Evolutionary conservation across 2,329 filamentous ascomycete species (phyloP).

Genomic region (Chrysosporium queenslandicum): DNA sequence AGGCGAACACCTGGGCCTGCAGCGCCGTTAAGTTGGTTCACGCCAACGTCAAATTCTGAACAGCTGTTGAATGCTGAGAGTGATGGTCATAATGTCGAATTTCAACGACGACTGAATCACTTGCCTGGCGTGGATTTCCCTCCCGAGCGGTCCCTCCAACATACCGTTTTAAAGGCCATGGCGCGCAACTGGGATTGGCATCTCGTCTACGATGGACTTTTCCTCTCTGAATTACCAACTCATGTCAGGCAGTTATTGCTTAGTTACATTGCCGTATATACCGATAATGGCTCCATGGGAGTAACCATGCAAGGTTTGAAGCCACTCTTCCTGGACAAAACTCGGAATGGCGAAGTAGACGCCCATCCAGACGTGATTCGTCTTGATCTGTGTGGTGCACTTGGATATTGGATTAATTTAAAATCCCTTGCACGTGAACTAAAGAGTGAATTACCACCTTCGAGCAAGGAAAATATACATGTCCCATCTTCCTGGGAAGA

Average conservation of each 20-base stretch:
- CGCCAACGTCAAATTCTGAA: conserved; percentile 16
- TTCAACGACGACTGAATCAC: conserved; percentile 27
- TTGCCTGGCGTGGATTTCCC: conserved; percentile 36
- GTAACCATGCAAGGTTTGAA: conserved; percentile 38
- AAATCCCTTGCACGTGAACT: conserved; percentile 40
- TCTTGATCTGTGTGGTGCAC: conserved; percentile 45
- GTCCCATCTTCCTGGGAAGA: conserved; percentile 38
- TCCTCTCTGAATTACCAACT: conserved; percentile 43
- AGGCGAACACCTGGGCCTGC: conserved; percentile 38
- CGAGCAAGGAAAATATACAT: background rate
- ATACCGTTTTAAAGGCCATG: conserved; percentile 45
- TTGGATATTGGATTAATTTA: conserved; percentile 42
- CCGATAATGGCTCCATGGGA: conserved; percentile 32
- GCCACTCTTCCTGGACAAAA: conserved; percentile 37
- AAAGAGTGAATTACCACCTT: conserved; percentile 22
- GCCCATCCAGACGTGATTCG: conserved; percentile 38
- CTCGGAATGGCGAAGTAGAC: conserved; percentile 13
- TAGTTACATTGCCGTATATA: conserved; percentile 47
- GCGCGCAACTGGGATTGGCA: conserved; percentile 49
- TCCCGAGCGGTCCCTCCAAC: conserved; percentile 36
- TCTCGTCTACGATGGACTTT: conserved; percentile 47
- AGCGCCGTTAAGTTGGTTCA: conserved; percentile 39
- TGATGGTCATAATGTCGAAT: background rate
- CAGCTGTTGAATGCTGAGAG: conserved; percentile 16
- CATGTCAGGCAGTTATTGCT: conserved; percentile 45